phyloP scores from a whole-genome alignment of 2,329 filamentous ascomycete species.

The Neofusicoccum ribis region DNA sequence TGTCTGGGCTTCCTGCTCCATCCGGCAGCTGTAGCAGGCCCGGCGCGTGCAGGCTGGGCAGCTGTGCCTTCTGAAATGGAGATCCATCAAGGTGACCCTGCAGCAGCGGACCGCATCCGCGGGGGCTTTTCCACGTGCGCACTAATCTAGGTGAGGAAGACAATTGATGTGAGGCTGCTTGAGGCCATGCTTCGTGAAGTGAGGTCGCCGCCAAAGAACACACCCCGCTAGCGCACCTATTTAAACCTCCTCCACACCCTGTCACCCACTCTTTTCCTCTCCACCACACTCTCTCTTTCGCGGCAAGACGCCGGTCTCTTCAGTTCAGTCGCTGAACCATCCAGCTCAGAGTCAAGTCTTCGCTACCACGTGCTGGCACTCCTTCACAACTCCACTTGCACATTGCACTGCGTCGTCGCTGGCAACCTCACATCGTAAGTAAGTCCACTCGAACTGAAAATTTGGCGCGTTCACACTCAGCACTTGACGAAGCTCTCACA shows the following conservation, averaged over 20 bases:
- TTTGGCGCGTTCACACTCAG: no score
- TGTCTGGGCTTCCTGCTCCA: no score
- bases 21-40: neutral
- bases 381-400: neutral
- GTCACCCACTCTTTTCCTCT: neutral
- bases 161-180: neutral
- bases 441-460: neutral
- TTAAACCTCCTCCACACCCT: neutral
- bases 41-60: neutral
- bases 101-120: neutral
- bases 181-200: neutral
- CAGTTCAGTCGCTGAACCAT: neutral
- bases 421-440: neutral
- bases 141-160: neutral
- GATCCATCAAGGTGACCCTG: neutral
- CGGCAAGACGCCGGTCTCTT: neutral
- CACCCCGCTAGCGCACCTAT: neutral
- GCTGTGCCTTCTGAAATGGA: neutral
- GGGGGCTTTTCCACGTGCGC: neutral
- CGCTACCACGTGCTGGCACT: neutral
- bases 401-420: neutral
- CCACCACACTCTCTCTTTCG: neutral
- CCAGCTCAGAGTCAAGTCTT: neutral
- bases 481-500: no score
- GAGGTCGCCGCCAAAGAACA: neutral